Evolutionary conservation across 495 filamentous ascomycete genomes (phyloP), one percentile per base, ranked within the genome.

Genomic region (Penicillium chermesinum): DNA sequence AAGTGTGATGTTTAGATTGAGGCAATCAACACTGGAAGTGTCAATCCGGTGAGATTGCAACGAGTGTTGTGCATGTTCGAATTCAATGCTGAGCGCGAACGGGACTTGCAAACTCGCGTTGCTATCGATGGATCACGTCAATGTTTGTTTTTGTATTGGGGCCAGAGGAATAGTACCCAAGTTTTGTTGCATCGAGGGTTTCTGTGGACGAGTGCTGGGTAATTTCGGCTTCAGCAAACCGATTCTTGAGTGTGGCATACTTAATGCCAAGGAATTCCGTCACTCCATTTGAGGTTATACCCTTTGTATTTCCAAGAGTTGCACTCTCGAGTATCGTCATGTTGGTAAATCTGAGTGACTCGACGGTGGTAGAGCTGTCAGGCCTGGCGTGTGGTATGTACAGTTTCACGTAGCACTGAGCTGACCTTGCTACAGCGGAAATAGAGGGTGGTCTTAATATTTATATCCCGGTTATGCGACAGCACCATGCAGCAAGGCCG

Each of bases 1-100:
- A 3, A 70, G 57, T 8, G 62, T 60, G 40, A 77, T 67, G 38
- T 71, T 70, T 17, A 77, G 42, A 36, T 75, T 71, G 2, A 77
- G 52, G 46, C 73, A 76, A 50, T 73, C 64, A 2, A 63, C 14
- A 40, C 65, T 63, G 1, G 63, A 69, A 25, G 62, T 57, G 2
- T 20, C 18, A 2, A 65, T 49, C 10, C 61, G 55, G 38, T 66
- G 61, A 27, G 53, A 52, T n/a, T 61, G 65, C 10, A 69, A 30
- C 2, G 49, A 42, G 15, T 66, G 58, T 42, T 69, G 65, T 12
- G 66, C 50, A 38, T 57, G 53, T 8, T 35, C 49, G 7, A 58
- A 44, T 42, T 69, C 65, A 6, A 59, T 18, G 16, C 62, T 56
- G 27, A 54, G 63, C 42, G 61, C 63, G 36, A 57, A 38, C 7